phyloP scores from a whole-genome alignment of 2,329 filamentous ascomycete genomes.

The Tympanopsis confertula region DNA sequence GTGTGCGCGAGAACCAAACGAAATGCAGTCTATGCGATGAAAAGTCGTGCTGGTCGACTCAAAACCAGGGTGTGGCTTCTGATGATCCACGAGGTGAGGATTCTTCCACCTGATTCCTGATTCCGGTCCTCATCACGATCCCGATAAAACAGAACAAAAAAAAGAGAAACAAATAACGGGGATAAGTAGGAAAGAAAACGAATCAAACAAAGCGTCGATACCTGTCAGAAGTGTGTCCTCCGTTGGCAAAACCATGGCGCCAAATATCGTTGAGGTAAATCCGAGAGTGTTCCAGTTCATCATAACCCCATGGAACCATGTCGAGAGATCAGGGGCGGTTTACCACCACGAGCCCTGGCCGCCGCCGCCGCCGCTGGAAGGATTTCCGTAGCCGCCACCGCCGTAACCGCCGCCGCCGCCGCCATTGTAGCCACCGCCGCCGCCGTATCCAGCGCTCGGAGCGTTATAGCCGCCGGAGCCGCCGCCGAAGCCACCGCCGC shows the following conservation, averaged over 20 bases:
- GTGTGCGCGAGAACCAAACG: constrained; percentile 17
- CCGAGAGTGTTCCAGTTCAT: neutral
- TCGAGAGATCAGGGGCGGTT: constrained; percentile 6
- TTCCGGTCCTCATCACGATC: constrained; percentile 13
- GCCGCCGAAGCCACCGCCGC: constrained; percentile 23
- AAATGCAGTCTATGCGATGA: constrained; percentile 13
- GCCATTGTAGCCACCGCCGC: constrained; percentile 27
- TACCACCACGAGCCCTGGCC: constrained; percentile 46
- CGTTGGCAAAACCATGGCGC: constrained; percentile 3
- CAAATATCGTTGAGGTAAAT: constrained; percentile 4
- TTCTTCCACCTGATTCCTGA: constrained; percentile 11
- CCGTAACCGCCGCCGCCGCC: constrained; percentile 25
- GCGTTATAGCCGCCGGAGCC: constrained; percentile 23
- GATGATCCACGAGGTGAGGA: constrained; percentile 11
- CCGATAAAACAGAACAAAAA: constrained; percentile 14
- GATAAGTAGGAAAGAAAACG: constrained; percentile 4
- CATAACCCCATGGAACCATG: neutral
- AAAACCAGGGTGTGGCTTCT: constrained; percentile 10
- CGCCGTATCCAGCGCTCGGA: constrained; percentile 23
- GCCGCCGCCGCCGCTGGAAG: constrained; percentile 28
- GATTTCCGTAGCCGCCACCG: constrained; percentile 21
- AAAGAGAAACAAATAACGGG: constrained; percentile 5
- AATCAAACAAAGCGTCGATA: constrained; percentile 5
- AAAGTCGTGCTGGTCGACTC: constrained; percentile 11
- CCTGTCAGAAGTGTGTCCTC: constrained; percentile 7